Evolutionary conservation across 352 stramenopile species (phyloP).

Genomic region (Peronospora farinosa): DNA sequence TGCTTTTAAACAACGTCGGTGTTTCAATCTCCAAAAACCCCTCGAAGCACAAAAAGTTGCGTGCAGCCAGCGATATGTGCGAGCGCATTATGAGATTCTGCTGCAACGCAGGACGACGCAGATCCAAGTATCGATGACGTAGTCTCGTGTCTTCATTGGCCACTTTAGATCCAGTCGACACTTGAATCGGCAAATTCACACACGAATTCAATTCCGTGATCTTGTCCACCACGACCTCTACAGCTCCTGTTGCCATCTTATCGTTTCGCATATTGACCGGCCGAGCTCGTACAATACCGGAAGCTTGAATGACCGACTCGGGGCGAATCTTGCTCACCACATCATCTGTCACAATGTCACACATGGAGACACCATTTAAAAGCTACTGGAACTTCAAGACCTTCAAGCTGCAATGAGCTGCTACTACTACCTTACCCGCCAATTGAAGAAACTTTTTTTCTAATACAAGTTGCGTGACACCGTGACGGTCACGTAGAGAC

Average conservation of each 20-base stretch:
- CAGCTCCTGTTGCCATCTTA: conserved; percentile 57
- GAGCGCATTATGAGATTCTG: conserved; percentile 77
- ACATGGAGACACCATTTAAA: not conserved
- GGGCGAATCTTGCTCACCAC: conserved; percentile 51
- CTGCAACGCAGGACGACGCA: conserved; percentile 67
- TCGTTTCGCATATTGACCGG: conserved; percentile 64
- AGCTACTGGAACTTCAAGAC: not conserved
- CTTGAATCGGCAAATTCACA: conserved; percentile 52
- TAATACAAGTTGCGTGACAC: conserved; percentile 75
- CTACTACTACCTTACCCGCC: conserved; percentile 19
- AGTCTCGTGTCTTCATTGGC: conserved; percentile 73
- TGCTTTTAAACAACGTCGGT: conserved; percentile 85
- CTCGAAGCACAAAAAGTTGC: conserved; percentile 61
- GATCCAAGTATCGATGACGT: conserved; percentile 73
- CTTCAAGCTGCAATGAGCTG: not conserved
- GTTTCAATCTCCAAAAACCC: conserved; percentile 87
- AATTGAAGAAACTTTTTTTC: conserved; percentile 50
- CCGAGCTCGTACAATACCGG: conserved; percentile 49
- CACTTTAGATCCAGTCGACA: conserved; percentile 42
- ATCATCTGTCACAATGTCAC: conserved; percentile 20
- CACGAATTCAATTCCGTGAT: conserved; percentile 62
- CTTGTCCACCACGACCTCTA: conserved; percentile 67
- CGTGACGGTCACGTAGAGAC: conserved; percentile 71
- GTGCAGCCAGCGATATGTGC: conserved; percentile 57
- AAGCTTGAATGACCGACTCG: conserved; percentile 67